These are phyloP conservation scores for Penicillium lividum DNA, from an alignment of 495 filamentous ascomycete genomes.

Conservation along the genomic window DNA sequence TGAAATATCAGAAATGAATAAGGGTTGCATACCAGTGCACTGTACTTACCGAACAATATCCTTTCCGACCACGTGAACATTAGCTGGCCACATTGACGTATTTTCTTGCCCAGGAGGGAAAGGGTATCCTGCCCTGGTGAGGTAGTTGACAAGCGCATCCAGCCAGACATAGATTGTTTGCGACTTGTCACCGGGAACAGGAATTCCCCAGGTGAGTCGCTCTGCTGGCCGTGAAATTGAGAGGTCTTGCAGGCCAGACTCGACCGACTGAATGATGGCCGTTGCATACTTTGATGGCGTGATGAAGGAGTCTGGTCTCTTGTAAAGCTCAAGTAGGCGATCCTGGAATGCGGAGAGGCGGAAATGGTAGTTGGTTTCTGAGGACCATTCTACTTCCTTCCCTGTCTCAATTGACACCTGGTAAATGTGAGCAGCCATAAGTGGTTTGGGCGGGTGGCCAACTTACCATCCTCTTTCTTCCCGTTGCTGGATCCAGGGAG, in stretches of 20 bases:
- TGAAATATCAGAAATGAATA: slow-evolving; percentile 17
- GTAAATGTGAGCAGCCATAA: slow-evolving; percentile 16
- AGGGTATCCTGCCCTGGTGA: slow-evolving; percentile 85
- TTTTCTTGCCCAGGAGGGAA: slow-evolving; percentile 65
- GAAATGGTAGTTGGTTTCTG: slow-evolving; percentile 96
- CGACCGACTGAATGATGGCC: slow-evolving; percentile 67
- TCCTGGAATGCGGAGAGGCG: slow-evolving; percentile 78
- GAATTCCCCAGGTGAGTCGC: slow-evolving; percentile 85
- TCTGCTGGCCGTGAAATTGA: slow-evolving; percentile 82
- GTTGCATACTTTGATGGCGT: slow-evolving; percentile 64
- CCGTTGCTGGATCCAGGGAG: slow-evolving; percentile 74
- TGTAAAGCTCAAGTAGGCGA: slow-evolving; percentile 74
- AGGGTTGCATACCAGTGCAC: slow-evolving; percentile 7
- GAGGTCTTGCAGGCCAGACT: slow-evolving; percentile 74
- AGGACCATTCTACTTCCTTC: slow-evolving; percentile 90
- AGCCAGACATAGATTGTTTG: slow-evolving; percentile 99
- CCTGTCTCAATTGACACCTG: slow-evolving; percentile 80
- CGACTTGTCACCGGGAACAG: slow-evolving; percentile 75
- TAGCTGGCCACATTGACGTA: slow-evolving; percentile 78
- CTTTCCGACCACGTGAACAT: slow-evolving; percentile 92
- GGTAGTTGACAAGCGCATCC: slow-evolving; percentile 91
- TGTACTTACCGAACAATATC: slow-evolving; percentile 74
- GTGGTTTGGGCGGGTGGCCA: background rate
- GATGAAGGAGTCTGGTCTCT: slow-evolving; percentile 68
- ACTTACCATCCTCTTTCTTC: slow-evolving; percentile 70